phyloP scores from a whole-genome alignment of 371 early-diverging fungal species.

The Rhizopus stolonifer region DNA sequence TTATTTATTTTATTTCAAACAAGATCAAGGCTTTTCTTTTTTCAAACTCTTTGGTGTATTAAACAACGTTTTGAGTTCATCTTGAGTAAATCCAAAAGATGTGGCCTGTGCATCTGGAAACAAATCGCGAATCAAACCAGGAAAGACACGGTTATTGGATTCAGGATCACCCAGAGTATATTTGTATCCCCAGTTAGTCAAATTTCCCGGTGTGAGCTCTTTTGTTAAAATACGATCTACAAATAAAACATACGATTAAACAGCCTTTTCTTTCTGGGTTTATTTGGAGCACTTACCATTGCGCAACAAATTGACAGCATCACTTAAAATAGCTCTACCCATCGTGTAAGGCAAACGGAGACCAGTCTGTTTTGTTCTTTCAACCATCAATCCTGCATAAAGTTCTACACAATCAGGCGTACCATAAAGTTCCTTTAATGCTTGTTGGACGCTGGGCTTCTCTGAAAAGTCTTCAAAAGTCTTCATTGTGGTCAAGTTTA shows the following conservation, averaged over 20 bases:
- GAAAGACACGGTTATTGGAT: slow-evolving; percentile 19
- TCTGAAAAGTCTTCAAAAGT: slow-evolving; percentile 46
- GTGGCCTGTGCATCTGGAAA: slow-evolving; percentile 16
- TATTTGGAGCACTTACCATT: slow-evolving; percentile 36
- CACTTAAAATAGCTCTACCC: slow-evolving; percentile 49
- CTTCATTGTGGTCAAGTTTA: slow-evolving; percentile 38
- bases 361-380: slow-evolving; percentile 40
- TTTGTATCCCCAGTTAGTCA: slow-evolving; percentile 45
- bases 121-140: slow-evolving; percentile 12
- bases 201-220: slow-evolving; percentile 37
- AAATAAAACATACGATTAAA: not conserved
- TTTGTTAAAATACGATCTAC: slow-evolving; percentile 31
- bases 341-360: slow-evolving; percentile 50
- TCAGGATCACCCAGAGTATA: slow-evolving; percentile 27
- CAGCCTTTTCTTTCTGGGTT: not conserved
- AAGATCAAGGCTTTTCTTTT: too few relatives aligned
- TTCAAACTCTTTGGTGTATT: slow-evolving; percentile 9
- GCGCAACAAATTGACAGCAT: slow-evolving; percentile 52
- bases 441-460: slow-evolving; percentile 33
- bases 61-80: slow-evolving; percentile 23
- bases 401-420: slow-evolving; percentile 49
- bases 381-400: slow-evolving; percentile 51
- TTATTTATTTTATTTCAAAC: too few relatives aligned
- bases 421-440: slow-evolving; percentile 45
- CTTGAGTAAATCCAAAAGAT: slow-evolving; percentile 11